These are phyloP conservation scores for Nothophaeocryptopus gaeumannii DNA, from an alignment of 2,329 filamentous ascomycete genomes.

Conservation along the genomic window DNA sequence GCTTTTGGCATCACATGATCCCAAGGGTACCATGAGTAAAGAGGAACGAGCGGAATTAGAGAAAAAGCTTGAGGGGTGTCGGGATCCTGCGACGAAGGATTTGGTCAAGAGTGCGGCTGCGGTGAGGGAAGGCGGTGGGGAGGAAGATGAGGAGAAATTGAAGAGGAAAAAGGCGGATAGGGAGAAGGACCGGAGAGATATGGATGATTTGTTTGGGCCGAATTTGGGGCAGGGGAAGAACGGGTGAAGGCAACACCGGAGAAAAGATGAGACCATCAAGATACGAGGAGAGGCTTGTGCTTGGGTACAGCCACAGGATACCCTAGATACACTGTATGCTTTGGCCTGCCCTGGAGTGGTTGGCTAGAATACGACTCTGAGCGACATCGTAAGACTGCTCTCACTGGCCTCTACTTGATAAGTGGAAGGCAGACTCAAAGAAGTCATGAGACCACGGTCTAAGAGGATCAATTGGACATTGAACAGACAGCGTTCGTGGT, in stretches of 20 bases:
- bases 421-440: too few relatives aligned
- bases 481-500: too few relatives aligned
- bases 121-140: constrained; percentile 48
- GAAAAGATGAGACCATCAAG: background rate
- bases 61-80: constrained; percentile 69
- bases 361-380: too few relatives aligned
- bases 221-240: constrained; percentile 15
- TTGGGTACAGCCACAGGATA: too few relatives aligned
- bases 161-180: constrained; percentile 46
- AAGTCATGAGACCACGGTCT: too few relatives aligned
- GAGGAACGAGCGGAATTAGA: constrained; percentile 45
- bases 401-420: too few relatives aligned
- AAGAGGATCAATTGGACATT: too few relatives aligned
- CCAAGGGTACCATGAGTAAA: constrained; percentile 29
- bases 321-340: too few relatives aligned
- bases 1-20: constrained; percentile 35
- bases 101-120: constrained; percentile 66
- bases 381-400: too few relatives aligned
- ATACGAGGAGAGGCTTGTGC: too few relatives aligned
- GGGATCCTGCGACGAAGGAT: constrained; percentile 71
- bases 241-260: background rate
- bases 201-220: constrained; percentile 48
- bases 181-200: constrained; percentile 38
- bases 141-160: constrained; percentile 42
- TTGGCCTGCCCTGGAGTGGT: too few relatives aligned